Evolutionary conservation across 1,139 yeast species (phyloP), one percentile per base, ranked within the genome.

Genomic region (Lodderomyces oxycetoniae): DNA sequence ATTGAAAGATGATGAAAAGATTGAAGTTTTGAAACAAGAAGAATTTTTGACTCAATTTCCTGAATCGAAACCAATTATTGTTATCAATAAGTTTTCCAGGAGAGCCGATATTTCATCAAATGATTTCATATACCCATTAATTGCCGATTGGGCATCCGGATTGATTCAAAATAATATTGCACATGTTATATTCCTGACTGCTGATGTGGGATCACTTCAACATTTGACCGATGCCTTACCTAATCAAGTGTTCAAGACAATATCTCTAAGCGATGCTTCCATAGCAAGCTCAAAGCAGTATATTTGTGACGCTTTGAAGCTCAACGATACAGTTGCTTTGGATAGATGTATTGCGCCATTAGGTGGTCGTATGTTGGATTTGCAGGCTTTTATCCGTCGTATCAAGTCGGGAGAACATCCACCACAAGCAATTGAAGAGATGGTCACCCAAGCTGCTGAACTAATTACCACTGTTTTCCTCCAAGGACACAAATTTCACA

Each of bases 311-410:
- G 91, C 84, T 41, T 59, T 85, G 32, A 63, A 63, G 28, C 47
- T 51, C 35, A 48, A 47, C n/a, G 50, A 50, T 33, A 39, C 40
- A 25, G 40, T 48, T 2, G 60, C 62, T 5, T 61, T 85, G 26
- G 82, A 79, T 24, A 55, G 61, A 2, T 74, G 82, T 25, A 61
- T 89, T 32, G 75, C 63, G 17, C 94, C 95, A 6, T 60, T 91
- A 20, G 98, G 98, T 9, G 98, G 98, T 27, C 76, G 98, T 44
- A 84, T 91, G 89, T 70, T 89, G 36, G 98, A 91, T 53, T 67
- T 91, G 37, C 96, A 91, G 57, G 81, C 94, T 13, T 87, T 87
- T 59, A 83, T 84, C 0, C 75, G 97, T 49, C 81, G 97, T 35
- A 73, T 91, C 15, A 80, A 79, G 47, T 77, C 91, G 0, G 98